Conservation (phyloP, 495 filamentous ascomycete genomes). For the Aspergillus heteromorphus region DNA sequence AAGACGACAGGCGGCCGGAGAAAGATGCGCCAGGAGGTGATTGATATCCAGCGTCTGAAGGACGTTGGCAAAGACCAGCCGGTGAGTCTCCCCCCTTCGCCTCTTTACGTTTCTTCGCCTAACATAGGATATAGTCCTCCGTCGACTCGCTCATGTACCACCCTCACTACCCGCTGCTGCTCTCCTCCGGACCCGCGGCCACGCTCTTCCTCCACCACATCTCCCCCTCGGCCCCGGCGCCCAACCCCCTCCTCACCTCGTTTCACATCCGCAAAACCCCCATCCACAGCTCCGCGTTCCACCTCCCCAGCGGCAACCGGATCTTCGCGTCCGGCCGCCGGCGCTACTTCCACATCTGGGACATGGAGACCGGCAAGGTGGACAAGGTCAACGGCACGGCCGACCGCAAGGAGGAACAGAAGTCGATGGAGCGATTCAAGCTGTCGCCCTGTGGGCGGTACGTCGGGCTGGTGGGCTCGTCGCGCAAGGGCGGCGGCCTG, state of each 20-base stretch:
- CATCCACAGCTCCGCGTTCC: conserved; percentile 73
- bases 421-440: conserved; percentile 84
- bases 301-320: conserved; percentile 38
- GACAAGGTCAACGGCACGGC: conserved; percentile 73
- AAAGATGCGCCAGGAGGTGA: conserved; percentile 75
- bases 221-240: conserved; percentile 63
- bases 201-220: conserved; percentile 87
- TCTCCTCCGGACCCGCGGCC: conserved; percentile 80
- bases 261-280: conserved; percentile 79
- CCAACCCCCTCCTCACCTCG: conserved; percentile 84
- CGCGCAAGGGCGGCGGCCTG: conserved; percentile 76
- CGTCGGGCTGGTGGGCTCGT: conserved; percentile 71
- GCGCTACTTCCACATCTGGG: conserved; percentile 92
- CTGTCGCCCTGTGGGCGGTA: conserved; percentile 79
- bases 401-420: conserved; percentile 72
- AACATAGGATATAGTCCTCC: conserved; percentile 52
- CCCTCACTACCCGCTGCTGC: conserved; percentile 76
- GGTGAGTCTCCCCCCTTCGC: conserved; percentile 33
- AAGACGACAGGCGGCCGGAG: conserved; percentile 40
- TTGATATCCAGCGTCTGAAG: conserved; percentile 74
- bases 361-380: conserved; percentile 71
- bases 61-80: conserved; percentile 57
- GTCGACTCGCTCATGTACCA: conserved; percentile 86
- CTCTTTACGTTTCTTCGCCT: neutral
- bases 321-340: conserved; percentile 83